Evolutionary conservation across 2,329 filamentous ascomycete species (phyloP), one percentile per base, ranked within the genome.

Genomic region (Aspergillus puulaauensis): DNA sequence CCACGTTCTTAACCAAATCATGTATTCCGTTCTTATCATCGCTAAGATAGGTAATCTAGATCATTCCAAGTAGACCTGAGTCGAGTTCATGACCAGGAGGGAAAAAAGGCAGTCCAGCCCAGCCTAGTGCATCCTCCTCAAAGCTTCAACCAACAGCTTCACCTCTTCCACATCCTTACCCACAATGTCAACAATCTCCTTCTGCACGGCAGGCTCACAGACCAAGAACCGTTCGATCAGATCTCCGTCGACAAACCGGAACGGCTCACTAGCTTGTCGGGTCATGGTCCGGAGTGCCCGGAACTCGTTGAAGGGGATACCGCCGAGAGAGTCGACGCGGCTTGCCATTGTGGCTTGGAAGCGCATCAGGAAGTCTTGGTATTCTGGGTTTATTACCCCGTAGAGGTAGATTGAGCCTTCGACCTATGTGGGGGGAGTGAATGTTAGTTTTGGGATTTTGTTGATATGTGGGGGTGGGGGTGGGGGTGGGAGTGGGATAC

Each of bases 361-460:
- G 1, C 85, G 86, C 75, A 97, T 88, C 24, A 99, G 83, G 12
- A 96, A 80, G 65, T 96, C 89, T 68, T 91, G 88, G 53, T 90
- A 86, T 4, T 82, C 73, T 0, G 89, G 81, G 3, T 87, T 81
- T 63, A 99, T 91, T 6, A 89, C 84, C 1, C 90, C 91, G 67
- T 95, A 93, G 62, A 99, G 85, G 73, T 96, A 97, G 49, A 99
- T 88, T 0, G 89, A 89, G 24, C 95, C 95, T 73, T 98, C 93
- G 48, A 93, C 86, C 91, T 95, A 65, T 50, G 35, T 12, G 3
- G 9, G 27, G 19, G 33, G 5, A 15, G 33, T 21, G 11, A 24
- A 35, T n/a, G 46, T 61, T 23, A 56, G 58, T 33, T n/a, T 31
- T n/a, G 45, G 12, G 12, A n/a, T 33, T 19, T 15, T 11, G 35